Conservation (phyloP, 2,329 filamentous ascomycete species). For the Anthostomella pinea region DNA sequence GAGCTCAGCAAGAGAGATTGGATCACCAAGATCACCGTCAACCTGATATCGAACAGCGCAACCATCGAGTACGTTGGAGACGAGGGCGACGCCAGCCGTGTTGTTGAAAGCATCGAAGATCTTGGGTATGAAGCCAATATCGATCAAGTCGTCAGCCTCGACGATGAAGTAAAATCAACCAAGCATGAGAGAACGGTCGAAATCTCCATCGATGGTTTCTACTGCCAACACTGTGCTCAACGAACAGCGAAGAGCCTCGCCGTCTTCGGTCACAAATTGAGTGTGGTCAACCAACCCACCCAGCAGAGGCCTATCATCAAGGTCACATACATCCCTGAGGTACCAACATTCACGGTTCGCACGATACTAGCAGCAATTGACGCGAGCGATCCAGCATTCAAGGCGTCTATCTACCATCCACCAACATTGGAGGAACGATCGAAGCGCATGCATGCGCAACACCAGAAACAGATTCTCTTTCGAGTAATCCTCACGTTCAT, state of each 20-base stretch:
- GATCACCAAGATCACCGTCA: conserved; percentile 58
- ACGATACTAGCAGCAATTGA: conserved; percentile 68
- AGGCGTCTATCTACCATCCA: conserved; percentile 70
- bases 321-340: conserved; percentile 66
- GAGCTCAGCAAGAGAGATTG: conserved; percentile 57
- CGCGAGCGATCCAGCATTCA: conserved; percentile 62
- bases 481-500: conserved; percentile 69
- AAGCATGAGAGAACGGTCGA: conserved; percentile 54
- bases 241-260: conserved; percentile 54
- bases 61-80: conserved; percentile 53
- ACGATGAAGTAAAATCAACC: conserved; percentile 24
- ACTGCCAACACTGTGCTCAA: conserved; percentile 68
- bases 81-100: conserved; percentile 41
- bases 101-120: conserved; percentile 56
- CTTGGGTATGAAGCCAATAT: conserved; percentile 65
- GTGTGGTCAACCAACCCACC: conserved; percentile 54
- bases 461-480: conserved; percentile 65
- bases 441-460: conserved; percentile 65
- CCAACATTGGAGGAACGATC: conserved; percentile 82
- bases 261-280: conserved; percentile 49
- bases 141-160: conserved; percentile 44
- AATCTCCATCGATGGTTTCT: conserved; percentile 68
- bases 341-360: conserved; percentile 71
- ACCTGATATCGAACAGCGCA: conserved; percentile 66
- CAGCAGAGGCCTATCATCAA: conserved; percentile 64